Percentiles rank a stretch among this genome's conserved stretches.
These are phyloP conservation scores for Macrophomina phaseolina DNA, from an alignment of 2,329 filamentous ascomycete species.

Conservation along the genomic window DNA sequence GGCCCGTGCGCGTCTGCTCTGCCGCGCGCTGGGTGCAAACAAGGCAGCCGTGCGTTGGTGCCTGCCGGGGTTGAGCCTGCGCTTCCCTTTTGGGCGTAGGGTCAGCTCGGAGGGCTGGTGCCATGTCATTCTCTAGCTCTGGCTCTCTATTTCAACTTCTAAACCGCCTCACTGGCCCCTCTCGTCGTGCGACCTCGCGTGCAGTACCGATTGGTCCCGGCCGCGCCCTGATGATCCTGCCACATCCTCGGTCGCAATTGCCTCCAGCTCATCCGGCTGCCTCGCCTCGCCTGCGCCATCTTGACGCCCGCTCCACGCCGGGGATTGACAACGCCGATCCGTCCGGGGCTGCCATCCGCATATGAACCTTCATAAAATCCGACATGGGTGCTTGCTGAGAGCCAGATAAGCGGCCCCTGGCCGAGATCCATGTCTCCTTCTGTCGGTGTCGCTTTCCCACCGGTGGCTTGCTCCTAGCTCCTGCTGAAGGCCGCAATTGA, in stretches of 20 bases:
- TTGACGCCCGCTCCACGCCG: background rate
- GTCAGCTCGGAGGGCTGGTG: background rate
- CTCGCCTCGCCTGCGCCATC: background rate
- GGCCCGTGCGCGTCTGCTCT: background rate
- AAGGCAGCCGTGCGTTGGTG: background rate
- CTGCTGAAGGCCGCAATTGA: background rate
- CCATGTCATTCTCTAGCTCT: conserved; percentile 11
- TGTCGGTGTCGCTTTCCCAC: background rate
- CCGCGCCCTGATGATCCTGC: too few species aligned
- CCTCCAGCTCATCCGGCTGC: background rate
- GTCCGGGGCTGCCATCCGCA: conserved; percentile 15
- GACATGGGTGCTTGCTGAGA: background rate
- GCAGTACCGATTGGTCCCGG: background rate
- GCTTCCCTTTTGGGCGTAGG: conserved; percentile 1
- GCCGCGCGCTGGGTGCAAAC: conserved; percentile 4
- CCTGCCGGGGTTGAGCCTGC: conserved; percentile 4
- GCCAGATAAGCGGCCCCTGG: conserved; percentile 20
- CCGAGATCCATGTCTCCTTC: background rate
- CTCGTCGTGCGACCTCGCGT: background rate
- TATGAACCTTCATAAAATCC: conserved; percentile 11
- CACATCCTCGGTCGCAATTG: background rate
- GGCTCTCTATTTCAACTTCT: conserved; percentile 20
- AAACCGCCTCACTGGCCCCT: background rate
- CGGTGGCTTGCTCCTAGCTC: background rate
- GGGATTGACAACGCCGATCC: conserved; percentile 2